Evolutionary conservation across 495 filamentous ascomycete species (phyloP), one percentile per base, ranked within the genome.

Genomic region (Neurospora sp.): DNA sequence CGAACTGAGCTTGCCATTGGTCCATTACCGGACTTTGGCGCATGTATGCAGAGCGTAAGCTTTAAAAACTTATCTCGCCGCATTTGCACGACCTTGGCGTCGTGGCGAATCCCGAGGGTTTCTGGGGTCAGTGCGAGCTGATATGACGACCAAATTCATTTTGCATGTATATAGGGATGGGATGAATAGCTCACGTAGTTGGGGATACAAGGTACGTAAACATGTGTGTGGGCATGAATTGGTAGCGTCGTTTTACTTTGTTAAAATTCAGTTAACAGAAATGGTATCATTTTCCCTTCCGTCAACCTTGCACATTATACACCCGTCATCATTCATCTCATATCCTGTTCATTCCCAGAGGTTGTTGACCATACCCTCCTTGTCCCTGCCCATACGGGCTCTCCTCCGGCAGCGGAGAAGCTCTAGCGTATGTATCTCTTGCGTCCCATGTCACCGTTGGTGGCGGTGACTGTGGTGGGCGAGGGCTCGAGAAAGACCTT

Each of bases 401-500:
- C 54, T 77, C 69, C 5, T 79, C 76, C 73, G 76, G 76, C 21
- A 73, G 39, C 17, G 77, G 43, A 28, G 77, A 74, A 59, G 73
- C 77, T 73, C 79, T 66, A 43, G 80, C 77, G 39, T 83, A 83
- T 7, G 80, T 79, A 34, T 83, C 76, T 39, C 77, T 75, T 62
- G 83, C 77, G 48, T 85, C 81, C 81, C 84, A 86, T 2, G 78
- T 80, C 13, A 81, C 75, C 37, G 79, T 73, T 70, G 78, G 76
- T 45, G 69, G 75, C 8, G 80, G 79, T 62, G 78, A 76, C 40
- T 80, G 78, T 72, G 82, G 82, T 24, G 83, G 79, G 15, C 84
- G 81, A 17, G 85, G 84, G 74, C 83, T 85, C 37, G 84, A 86
- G 72, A 84, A 85, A 1, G 85, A 86, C 69, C 84, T 79, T 36